Percentiles rank a stretch among this genome's conserved stretches.
These are phyloP conservation scores for Xylaria grammica DNA, from an alignment of 495 filamentous ascomycete genomes.

Conservation along the genomic window DNA sequence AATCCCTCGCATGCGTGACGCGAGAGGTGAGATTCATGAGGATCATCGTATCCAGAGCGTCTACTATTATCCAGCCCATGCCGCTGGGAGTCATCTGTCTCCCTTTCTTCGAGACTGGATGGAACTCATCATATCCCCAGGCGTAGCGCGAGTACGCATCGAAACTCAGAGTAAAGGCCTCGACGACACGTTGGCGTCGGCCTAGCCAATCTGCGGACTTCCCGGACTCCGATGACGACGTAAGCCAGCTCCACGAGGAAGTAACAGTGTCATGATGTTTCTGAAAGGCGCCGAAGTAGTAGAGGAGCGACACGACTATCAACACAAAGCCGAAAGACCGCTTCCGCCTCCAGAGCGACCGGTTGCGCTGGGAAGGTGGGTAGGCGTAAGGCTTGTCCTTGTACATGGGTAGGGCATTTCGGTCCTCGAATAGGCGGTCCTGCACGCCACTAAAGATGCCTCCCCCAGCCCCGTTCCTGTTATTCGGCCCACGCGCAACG, in stretches of 20 bases:
- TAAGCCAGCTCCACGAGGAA: conserved; percentile 51
- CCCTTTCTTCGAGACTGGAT: conserved; percentile 79
- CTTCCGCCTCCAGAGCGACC: conserved; percentile 58
- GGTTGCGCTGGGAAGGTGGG: conserved; percentile 55
- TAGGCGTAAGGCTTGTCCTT: conserved; percentile 96
- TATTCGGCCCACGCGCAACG: conserved; percentile 34
- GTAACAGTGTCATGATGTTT: conserved; percentile 36
- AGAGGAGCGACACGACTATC: conserved; percentile 56
- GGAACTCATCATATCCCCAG: conserved; percentile 90
- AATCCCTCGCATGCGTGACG: conserved; percentile 83
- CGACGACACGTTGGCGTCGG: conserved; percentile 83
- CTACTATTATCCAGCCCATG: conserved; percentile 97
- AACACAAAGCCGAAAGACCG: conserved; percentile 46
- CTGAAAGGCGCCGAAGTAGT: conserved; percentile 63
- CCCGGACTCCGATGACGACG: conserved; percentile 38
- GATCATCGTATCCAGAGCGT: conserved; percentile 94
- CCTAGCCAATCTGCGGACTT: conserved; percentile 68
- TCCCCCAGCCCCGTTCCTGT: conserved; percentile 25
- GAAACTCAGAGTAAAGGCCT: conserved; percentile 89
- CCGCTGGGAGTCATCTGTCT: conserved; percentile 80
- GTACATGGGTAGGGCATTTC: conserved; percentile 85
- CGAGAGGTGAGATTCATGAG: conserved; percentile 95
- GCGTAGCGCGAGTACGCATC: conserved; percentile 90
- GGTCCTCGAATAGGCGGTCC: conserved; percentile 55
- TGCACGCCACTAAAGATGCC: conserved; percentile 54